These are phyloP conservation scores for Aspergillus sp. DNA, from an alignment of 2,329 filamentous ascomycete genomes.

Conservation along the genomic window DNA sequence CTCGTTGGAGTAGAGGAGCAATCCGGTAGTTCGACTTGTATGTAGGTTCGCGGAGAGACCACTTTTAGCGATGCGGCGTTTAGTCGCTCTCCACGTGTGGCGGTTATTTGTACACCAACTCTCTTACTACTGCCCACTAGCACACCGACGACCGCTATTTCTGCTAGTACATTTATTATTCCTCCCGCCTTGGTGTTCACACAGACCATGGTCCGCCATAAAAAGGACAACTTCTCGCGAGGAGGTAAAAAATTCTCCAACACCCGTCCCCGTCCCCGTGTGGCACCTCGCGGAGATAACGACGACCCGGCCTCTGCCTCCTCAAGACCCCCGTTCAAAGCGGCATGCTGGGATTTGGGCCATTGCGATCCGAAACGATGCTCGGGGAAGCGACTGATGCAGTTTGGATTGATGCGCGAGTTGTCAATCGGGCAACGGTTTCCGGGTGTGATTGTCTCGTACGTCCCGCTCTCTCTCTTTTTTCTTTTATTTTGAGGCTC, in stretches of 20 bases:
- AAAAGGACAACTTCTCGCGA: constrained; percentile 71
- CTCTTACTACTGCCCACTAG: neutral
- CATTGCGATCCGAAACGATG: constrained; percentile 97
- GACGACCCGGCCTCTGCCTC: constrained; percentile 20
- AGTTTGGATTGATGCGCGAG: constrained; percentile 85
- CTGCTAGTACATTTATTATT: neutral
- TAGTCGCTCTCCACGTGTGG: constrained; percentile 4
- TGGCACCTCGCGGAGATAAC: constrained; percentile 37
- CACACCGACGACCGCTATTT: neutral
- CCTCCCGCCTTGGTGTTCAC: no score
- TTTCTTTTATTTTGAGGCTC: neutral
- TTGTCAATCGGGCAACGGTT: constrained; percentile 87
- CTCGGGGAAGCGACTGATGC: constrained; percentile 90
- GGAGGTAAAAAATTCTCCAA: constrained; percentile 65
- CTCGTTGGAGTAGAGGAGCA: neutral
- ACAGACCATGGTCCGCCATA: constrained; percentile 78
- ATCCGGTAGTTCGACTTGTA: constrained; percentile 6
- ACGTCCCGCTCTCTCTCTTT: constrained; percentile 15
- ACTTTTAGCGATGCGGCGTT: constrained; percentile 15
- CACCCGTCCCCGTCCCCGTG: constrained; percentile 49
- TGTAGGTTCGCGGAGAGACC: constrained; percentile 1
- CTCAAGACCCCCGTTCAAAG: constrained; percentile 59
- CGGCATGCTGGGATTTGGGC: constrained; percentile 94
- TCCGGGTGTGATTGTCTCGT: constrained; percentile 81
- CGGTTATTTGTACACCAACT: neutral